Conservation (phyloP, 2,329 filamentous ascomycete species). For the Blumeria graminis region DNA sequence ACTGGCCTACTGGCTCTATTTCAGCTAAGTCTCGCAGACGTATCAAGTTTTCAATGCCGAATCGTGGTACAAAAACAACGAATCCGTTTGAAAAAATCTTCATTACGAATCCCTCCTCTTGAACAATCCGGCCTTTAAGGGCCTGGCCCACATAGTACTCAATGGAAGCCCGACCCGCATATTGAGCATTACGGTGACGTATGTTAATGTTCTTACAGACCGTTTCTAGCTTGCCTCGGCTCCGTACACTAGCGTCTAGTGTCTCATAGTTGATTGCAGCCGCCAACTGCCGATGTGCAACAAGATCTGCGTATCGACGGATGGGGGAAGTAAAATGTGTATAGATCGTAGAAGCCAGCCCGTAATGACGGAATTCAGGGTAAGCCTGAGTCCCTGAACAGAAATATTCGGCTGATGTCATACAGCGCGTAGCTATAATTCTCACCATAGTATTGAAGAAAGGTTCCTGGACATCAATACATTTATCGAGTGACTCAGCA, state of each 20-base stretch:
- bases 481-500: constrained; percentile 72
- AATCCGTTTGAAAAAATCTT: constrained; percentile 94
- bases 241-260: constrained; percentile 58
- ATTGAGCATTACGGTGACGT: constrained; percentile 87
- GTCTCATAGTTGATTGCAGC: constrained; percentile 85
- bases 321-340: constrained; percentile 98
- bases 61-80: constrained; percentile 84
- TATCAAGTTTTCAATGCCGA: constrained; percentile 86
- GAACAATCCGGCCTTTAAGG: constrained; percentile 48
- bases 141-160: constrained; percentile 97
- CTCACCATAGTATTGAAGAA: constrained; percentile 98
- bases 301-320: constrained; percentile 86
- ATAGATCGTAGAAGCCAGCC: constrained; percentile 88
- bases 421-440: constrained; percentile 93
- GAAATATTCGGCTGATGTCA: constrained; percentile 98
- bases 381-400: constrained; percentile 81
- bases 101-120: constrained; percentile 91
- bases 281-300: constrained; percentile 81
- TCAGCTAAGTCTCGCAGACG: constrained; percentile 61
- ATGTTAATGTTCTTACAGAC: constrained; percentile 98
- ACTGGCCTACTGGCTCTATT: constrained; percentile 54
- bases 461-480: constrained; percentile 54
- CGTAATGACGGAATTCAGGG: constrained; percentile 90
- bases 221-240: constrained; percentile 63
- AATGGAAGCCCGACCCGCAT: constrained; percentile 79